Base-by-base conservation (phyloP, 2,329 filamentous ascomycete species). In the Herpotrichia juniperi region DNA sequence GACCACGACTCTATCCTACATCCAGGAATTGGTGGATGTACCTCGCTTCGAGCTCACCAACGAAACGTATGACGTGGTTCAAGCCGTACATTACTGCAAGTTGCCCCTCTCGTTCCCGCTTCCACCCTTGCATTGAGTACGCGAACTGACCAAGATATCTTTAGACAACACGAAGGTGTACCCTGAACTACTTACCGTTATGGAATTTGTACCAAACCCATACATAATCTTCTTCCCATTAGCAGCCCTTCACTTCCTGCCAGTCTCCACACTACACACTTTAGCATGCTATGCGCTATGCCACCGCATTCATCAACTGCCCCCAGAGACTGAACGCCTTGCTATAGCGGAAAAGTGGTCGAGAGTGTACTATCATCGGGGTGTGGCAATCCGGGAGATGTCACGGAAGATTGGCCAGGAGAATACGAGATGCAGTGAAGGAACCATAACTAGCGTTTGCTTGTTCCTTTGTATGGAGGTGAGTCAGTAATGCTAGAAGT, bases 51-150 rank as follows among this genome's bases (percentile, higher is more conserved):
- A 40, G 37, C n/a, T 40, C 3, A 40, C 37, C 3, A 24, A 56
- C 32, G 66, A 69, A 7, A 67, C 65, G 1, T 61, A 47, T 6
- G 67, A 68, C 9, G 57, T 70, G 3, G 63, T 72, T 1, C 67
- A 71, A 43, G 62, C 68, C 1, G 64, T 71, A 10, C 53, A 68
- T 5, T 72, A 71, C 43, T 71, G 68, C 68, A 56, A 37, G 66
- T 48, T 7, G 17, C 3, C 14, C 17, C 35, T 10, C n/a, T n/a
- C 21, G 21, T 26, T 25, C 21, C 9, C 16, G 3, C 19, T 11
- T 21, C n/a, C 10, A 4, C 10, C 40, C 6, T 30, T 24, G 2
- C 21, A 7, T 32, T 12, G 26, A 30, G n/a, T 30, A 21, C 12
- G 4, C 34, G 37, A 32, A 44, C 25, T 25, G 21, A 21, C 32